Percentiles rank a stretch among this genome's conserved stretches.
Conservation (phyloP, 2,329 filamentous ascomycete genomes). For the Chaetomium strumarium region DNA sequence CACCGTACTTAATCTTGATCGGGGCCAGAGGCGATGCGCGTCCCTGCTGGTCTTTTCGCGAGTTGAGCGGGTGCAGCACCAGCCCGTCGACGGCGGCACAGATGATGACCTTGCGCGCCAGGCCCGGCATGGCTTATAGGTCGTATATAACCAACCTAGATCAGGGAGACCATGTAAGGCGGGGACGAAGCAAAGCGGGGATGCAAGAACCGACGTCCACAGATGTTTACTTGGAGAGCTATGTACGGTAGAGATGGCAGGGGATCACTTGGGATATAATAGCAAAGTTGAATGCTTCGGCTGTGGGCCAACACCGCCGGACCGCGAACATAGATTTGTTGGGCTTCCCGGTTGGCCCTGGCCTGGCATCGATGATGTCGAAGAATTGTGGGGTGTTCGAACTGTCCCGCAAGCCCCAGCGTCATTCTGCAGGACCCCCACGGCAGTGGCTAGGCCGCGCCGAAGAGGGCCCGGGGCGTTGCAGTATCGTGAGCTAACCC, state of each 20-base stretch:
- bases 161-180: not conserved
- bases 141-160: not conserved
- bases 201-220: not conserved
- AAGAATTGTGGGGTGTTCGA: conserved; percentile 12
- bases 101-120: conserved; percentile 75
- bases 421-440: conserved; percentile 13
- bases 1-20: conserved; percentile 65
- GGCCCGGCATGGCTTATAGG: conserved; percentile 57
- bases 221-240: no score
- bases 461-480: not conserved
- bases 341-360: not conserved
- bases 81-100: conserved; percentile 79
- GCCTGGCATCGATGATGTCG: conserved; percentile 16
- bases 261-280: not conserved
- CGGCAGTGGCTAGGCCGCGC: not conserved
- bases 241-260: not conserved
- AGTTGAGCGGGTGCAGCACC: conserved; percentile 65
- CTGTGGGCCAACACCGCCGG: not conserved
- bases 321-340: not conserved
- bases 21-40: conserved; percentile 38
- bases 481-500: conserved; percentile 6
- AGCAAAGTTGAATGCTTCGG: not conserved
- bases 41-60: conserved; percentile 48
- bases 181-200: not conserved
- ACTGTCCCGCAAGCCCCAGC: not conserved